Percentiles rank a stretch among this genome's conserved stretches.
These are phyloP conservation scores for Microdochium nivale DNA, from an alignment of 2,329 filamentous ascomycete genomes.

Conservation along the genomic window DNA sequence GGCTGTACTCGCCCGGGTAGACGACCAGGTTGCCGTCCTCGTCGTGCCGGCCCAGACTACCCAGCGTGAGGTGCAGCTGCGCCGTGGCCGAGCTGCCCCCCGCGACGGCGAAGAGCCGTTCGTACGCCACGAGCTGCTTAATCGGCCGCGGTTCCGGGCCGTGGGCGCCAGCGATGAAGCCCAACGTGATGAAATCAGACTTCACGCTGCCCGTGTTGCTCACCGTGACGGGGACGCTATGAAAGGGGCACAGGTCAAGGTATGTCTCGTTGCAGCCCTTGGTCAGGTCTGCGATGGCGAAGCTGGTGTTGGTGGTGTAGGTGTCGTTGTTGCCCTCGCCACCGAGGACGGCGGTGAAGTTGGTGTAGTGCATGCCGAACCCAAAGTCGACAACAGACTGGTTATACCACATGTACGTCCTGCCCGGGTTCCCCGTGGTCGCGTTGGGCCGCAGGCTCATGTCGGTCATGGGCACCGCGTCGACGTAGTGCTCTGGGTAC, in stretches of 20 bases:
- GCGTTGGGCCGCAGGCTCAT: slow-evolving; percentile 35
- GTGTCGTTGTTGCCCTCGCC: too few relatives aligned
- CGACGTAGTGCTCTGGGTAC: slow-evolving; percentile 35
- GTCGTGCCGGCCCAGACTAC: slow-evolving; percentile 31
- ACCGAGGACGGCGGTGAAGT: slow-evolving; percentile 22
- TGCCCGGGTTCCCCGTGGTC: slow-evolving; percentile 25
- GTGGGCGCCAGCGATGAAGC: slow-evolving; percentile 27
- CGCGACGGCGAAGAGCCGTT: slow-evolving; percentile 22
- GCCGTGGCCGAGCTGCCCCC: slow-evolving; percentile 16
- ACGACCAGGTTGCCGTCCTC: slow-evolving; percentile 33
- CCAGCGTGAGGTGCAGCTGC: slow-evolving; percentile 30
- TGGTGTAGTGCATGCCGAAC: slow-evolving; percentile 38
- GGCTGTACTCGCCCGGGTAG: slow-evolving; percentile 35
- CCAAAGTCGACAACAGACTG: slow-evolving; percentile 34
- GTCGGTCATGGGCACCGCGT: slow-evolving; percentile 36
- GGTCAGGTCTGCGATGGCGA: slow-evolving; percentile 24
- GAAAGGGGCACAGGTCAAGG: slow-evolving; percentile 28
- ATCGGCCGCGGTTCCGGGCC: slow-evolving; percentile 33
- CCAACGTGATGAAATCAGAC: slow-evolving; percentile 35
- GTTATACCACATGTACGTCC: slow-evolving; percentile 43
- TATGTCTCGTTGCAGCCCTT: slow-evolving; percentile 17
- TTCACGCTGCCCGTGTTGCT: slow-evolving; percentile 27
- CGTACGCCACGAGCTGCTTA: slow-evolving; percentile 34
- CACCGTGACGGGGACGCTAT: slow-evolving; percentile 25
- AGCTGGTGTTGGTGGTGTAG: slow-evolving; percentile 1